Evolutionary conservation across 2,329 filamentous ascomycete species (phyloP).

Genomic region (Aspergillus intermedius): DNA sequence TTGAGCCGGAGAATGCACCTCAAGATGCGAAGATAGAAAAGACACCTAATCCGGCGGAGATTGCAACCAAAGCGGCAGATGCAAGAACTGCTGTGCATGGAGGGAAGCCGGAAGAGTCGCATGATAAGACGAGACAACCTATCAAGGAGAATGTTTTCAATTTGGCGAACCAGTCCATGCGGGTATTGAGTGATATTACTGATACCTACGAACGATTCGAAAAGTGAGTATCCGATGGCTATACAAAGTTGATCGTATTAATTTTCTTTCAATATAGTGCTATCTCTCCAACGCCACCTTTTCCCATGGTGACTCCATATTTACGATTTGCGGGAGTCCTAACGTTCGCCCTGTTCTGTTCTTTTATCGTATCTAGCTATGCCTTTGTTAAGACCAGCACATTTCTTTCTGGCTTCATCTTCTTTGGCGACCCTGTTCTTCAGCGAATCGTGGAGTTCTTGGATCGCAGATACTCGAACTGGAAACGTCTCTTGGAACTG

Average conservation of each 20-base stretch:
- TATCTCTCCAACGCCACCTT: slow-evolving; percentile 58
- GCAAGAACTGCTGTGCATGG: neutral
- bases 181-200: neutral
- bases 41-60: neutral
- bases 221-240: slow-evolving; percentile 40
- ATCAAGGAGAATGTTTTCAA: slow-evolving; percentile 39
- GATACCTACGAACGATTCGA: slow-evolving; percentile 60
- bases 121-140: slow-evolving; percentile 21
- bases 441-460: slow-evolving; percentile 49
- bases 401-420: slow-evolving; percentile 63
- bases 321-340: slow-evolving; percentile 51
- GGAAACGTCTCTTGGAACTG: slow-evolving; percentile 68
- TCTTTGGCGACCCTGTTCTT: slow-evolving; percentile 75
- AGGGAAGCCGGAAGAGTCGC: neutral
- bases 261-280: slow-evolving; percentile 36
- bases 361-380: slow-evolving; percentile 52
- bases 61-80: neutral
- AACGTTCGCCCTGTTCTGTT: slow-evolving; percentile 46
- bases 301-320: slow-evolving; percentile 49
- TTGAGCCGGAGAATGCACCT: slow-evolving; percentile 12
- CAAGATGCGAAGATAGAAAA: neutral
- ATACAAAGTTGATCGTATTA: neutral
- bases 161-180: neutral
- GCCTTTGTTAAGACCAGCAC: slow-evolving; percentile 59
- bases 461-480: slow-evolving; percentile 54